These are phyloP conservation scores for Coemansia sp. DNA, from an alignment of 192 early-diverging fungal genomes.

Conservation along the genomic window DNA sequence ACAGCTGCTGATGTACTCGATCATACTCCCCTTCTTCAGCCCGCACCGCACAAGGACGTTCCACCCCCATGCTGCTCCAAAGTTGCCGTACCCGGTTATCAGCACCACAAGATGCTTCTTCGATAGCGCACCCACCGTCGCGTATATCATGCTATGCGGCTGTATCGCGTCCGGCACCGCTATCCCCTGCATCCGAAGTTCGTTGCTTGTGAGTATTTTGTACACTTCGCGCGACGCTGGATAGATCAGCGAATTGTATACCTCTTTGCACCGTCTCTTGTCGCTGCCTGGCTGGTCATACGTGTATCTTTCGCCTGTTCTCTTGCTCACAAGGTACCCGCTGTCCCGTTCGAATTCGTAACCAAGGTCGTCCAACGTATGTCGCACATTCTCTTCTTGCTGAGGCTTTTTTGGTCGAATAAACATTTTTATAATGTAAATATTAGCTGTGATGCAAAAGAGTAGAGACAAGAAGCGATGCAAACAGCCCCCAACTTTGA, in stretches of 20 bases:
- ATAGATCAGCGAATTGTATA: constrained; percentile 21
- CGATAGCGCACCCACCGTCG: constrained; percentile 27
- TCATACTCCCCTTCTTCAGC: constrained; percentile 21
- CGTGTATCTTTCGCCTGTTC: constrained; percentile 15
- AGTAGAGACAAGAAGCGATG: no score
- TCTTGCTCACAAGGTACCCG: constrained; percentile 23
- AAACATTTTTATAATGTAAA: constrained; percentile 31
- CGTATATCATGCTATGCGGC: constrained; percentile 41
- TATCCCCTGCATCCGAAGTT: constrained; percentile 34
- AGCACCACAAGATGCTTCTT: constrained; percentile 39
- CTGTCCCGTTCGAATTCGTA: constrained; percentile 28
- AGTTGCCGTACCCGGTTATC: constrained; percentile 25
- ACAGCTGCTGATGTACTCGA: constrained; percentile 27
- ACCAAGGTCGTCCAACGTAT: constrained; percentile 32
- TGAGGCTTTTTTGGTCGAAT: constrained; percentile 34
- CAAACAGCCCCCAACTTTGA: no score
- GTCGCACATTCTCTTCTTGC: constrained; percentile 14
- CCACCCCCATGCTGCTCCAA: constrained; percentile 44
- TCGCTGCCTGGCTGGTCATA: constrained; percentile 1
- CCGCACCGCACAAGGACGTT: constrained; percentile 37
- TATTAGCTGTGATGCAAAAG: no score
- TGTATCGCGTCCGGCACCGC: constrained; percentile 25
- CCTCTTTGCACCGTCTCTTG: constrained; percentile 20
- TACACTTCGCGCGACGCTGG: constrained; percentile 34
- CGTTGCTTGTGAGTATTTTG: constrained; percentile 14